Base-by-base conservation (phyloP, 257 asterid species). In the Haberlea rhodopensis region DNA sequence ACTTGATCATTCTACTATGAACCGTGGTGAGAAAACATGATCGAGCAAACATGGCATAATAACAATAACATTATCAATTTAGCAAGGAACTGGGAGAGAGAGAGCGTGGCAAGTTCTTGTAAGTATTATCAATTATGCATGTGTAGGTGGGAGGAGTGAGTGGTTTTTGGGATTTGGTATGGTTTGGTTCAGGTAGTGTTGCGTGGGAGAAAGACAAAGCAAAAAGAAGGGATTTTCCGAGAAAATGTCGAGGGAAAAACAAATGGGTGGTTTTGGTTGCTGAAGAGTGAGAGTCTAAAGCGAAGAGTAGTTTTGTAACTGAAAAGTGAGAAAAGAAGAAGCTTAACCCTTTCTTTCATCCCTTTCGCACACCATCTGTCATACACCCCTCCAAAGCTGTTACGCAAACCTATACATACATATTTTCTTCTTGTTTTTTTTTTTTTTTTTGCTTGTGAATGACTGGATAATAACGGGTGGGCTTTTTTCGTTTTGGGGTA, bases 251-350 rank as follows among this genome's bases (percentile, higher is more conserved):
- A 37, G 48, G 16, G 48, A 37, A 37, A 37, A 37, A 37, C 5
- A 13, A 13, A 37, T 46, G 53, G 34, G 70, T 72, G 86, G 86
- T 78, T 37, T 80, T 76, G 75, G 75, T 72, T 67, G 8, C 45
- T 65, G 75, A 76, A 80, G 83, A 71, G 81, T 81, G n/a, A n/a
- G n/a, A 71, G 81, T 81, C 87, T 74, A 73, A 78, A 76, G 60
- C 60, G 21, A 69, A 78, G 70, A 71, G 86, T 71, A 83, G 94
- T 80, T 76, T 88, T 78, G 89, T 85, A 88, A 88, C 96, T 75
- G 91, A 81, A 78, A 81, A 80, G 91, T 71, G 85, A 70, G 87
- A 72, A 69, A 60, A 19, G 1, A 28, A 64, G 55, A 71, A 74
- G 79, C 78, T 64, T 65, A 32, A 31, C 53, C 1, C 56, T 72